Percentiles rank a stretch among this genome's conserved stretches.
phyloP scores from a whole-genome alignment of 306 rosid genomes.

The Geum urbanum region DNA sequence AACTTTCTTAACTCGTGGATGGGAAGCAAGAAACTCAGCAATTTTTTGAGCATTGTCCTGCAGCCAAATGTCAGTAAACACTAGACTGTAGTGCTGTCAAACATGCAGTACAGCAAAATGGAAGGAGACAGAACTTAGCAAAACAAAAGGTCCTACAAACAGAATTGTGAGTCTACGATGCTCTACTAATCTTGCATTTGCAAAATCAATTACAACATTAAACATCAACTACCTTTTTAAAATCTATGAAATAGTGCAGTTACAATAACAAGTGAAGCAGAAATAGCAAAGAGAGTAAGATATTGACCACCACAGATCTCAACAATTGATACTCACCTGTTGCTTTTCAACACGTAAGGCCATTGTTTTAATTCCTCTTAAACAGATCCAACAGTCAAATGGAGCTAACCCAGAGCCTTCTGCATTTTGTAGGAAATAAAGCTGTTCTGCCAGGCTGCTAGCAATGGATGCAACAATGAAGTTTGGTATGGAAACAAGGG shows the following conservation, averaged over 20 bases:
- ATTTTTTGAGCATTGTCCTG: slow-evolving; percentile 90
- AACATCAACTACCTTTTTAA: not conserved
- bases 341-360: slow-evolving; percentile 87
- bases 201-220: not conserved
- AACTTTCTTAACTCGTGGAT: slow-evolving; percentile 73
- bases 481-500: not conserved
- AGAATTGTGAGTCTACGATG: not conserved
- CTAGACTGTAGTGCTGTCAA: not conserved
- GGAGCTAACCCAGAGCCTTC: slow-evolving; percentile 95
- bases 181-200: not conserved
- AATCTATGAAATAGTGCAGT: not conserved
- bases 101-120: not conserved
- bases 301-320: not conserved
- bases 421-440: slow-evolving; percentile 86
- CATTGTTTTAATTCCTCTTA: slow-evolving; percentile 89
- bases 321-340: slow-evolving; percentile 51
- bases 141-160: not conserved
- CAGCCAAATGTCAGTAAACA: slow-evolving; percentile 33
- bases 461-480: slow-evolving; percentile 17
- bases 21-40: slow-evolving; percentile 82
- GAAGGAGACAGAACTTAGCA: not conserved
- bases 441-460: slow-evolving; percentile 70
- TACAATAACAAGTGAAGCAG: not conserved
- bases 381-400: slow-evolving; percentile 82
- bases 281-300: not conserved